Percentiles rank a stretch among this genome's conserved stretches.
Evolutionary conservation across 257 asterid species (phyloP).

Genomic region (Paraleonurus japonicus): DNA sequence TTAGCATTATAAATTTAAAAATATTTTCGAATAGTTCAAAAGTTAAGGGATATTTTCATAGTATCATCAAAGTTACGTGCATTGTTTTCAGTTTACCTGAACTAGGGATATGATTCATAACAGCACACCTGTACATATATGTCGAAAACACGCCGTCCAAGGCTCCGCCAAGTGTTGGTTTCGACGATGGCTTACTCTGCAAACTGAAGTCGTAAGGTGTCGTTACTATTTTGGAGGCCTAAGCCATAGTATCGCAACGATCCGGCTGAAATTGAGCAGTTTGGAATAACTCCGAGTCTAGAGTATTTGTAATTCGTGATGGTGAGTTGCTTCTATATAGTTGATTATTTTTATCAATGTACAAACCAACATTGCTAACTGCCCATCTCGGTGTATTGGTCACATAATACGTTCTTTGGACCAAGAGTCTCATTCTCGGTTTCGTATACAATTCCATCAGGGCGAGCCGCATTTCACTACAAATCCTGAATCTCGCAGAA

Average conservation of each 20-base stretch:
- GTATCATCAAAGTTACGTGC: too few species aligned
- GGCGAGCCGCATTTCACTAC: conserved; percentile 65
- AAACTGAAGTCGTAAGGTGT: conserved; percentile 64
- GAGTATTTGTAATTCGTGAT: conserved; percentile 41
- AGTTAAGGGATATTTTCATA: too few species aligned
- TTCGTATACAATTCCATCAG: conserved; percentile 42
- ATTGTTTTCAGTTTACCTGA: too few species aligned
- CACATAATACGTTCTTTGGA: conserved; percentile 56
- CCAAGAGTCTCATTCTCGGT: conserved; percentile 54
- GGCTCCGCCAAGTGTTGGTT: too few species aligned
- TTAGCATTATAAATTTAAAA: too few species aligned
- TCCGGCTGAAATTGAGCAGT: conserved; percentile 73
- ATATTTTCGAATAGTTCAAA: too few species aligned
- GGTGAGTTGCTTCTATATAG: conserved; percentile 27
- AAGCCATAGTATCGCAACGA: conserved; percentile 80
- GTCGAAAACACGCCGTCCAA: too few species aligned
- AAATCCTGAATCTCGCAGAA: conserved; percentile 66
- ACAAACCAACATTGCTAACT: conserved; percentile 67
- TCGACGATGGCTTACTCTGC: conserved; percentile 49
- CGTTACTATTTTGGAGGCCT: conserved; percentile 77
- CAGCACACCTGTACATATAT: too few species aligned
- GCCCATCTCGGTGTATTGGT: conserved; percentile 55
- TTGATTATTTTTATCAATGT: conserved; percentile 29
- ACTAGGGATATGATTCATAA: too few species aligned
- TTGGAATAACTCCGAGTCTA: too few species aligned